A percentile compares a stretch with the other conserved stretches of the same genome.
Conservation (phyloP, 805 yeast genomes). For the Suhomyces sp. region DNA sequence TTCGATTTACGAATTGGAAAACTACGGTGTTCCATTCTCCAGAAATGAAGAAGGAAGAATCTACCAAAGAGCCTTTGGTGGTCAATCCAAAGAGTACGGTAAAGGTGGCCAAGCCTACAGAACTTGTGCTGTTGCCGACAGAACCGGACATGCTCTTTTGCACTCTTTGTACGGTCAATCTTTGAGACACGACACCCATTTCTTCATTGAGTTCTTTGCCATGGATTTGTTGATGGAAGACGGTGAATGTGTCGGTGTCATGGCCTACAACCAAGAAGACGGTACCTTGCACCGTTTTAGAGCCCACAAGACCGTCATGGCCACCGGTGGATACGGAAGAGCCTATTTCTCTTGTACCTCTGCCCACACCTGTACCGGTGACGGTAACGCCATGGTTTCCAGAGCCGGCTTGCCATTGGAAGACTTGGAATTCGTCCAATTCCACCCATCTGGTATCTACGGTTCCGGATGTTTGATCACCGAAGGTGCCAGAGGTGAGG, state of each 20-base stretch:
- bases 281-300: constrained; percentile 98
- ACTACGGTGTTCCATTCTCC: constrained; percentile 97
- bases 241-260: constrained; percentile 94
- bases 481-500: constrained; percentile 99
- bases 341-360: constrained; percentile 98
- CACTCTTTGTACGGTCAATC: constrained; percentile 97
- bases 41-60: constrained; percentile 95
- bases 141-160: constrained; percentile 96
- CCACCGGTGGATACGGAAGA: constrained; percentile 99
- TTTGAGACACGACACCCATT: constrained; percentile 93
- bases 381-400: constrained; percentile 96
- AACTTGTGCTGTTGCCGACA: constrained; percentile 98
- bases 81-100: constrained; percentile 92
- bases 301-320: constrained; percentile 93
- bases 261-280: constrained; percentile 98
- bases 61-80: constrained; percentile 99
- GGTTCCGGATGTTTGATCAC: constrained; percentile 99
- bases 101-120: constrained; percentile 99
- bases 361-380: constrained; percentile 99
- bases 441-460: constrained; percentile 99
- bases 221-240: constrained; percentile 91
- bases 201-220: constrained; percentile 96
- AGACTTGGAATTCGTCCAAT: constrained; percentile 96
- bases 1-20: constrained; percentile 94
- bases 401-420: constrained; percentile 98